These are phyloP conservation scores for Fusarium avenaceum DNA, from an alignment of 2,329 filamentous ascomycete genomes.

Conservation along the genomic window DNA sequence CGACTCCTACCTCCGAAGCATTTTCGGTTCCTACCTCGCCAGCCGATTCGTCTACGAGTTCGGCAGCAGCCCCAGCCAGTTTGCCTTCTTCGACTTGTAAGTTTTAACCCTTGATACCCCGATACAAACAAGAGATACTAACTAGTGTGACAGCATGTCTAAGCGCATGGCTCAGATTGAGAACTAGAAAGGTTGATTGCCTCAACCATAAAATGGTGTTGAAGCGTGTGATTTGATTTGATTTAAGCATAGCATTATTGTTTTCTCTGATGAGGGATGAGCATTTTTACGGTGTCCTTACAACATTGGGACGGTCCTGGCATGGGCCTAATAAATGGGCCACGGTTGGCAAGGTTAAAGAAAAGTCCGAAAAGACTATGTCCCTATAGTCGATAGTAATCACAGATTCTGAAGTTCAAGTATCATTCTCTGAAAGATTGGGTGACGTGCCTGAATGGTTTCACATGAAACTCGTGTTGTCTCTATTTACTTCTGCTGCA, in stretches of 20 bases:
- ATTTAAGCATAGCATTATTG: conserved; percentile 47
- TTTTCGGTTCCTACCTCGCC: conserved; percentile 96
- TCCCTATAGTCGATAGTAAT: conserved; percentile 47
- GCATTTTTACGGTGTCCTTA: conserved; percentile 48
- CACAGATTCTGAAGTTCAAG: conserved; percentile 38
- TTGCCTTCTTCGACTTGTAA: conserved; percentile 99
- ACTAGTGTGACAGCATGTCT: conserved; percentile 68
- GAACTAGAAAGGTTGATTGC: conserved; percentile 34
- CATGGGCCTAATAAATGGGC: conserved; percentile 43
- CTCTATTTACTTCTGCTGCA: conserved; percentile 5
- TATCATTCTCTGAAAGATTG: background rate
- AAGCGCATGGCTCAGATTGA: conserved; percentile 69
- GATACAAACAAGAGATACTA: conserved; percentile 46
- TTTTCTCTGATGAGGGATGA: conserved; percentile 44
- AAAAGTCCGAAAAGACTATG: conserved; percentile 49
- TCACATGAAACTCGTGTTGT: conserved; percentile 8
- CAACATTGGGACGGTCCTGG: conserved; percentile 46
- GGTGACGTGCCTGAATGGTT: background rate
- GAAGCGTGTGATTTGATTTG: conserved; percentile 40
- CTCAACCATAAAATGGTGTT: conserved; percentile 37
- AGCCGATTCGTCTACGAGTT: conserved; percentile 97
- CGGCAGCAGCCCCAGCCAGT: conserved; percentile 91
- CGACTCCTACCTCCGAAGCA: conserved; percentile 90
- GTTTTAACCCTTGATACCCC: conserved; percentile 59
- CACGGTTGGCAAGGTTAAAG: conserved; percentile 47